Evolutionary conservation across 768 basidiomycete genomes (phyloP), one percentile per base, ranked within the genome.

Genomic region (Trametes gibbosa): DNA sequence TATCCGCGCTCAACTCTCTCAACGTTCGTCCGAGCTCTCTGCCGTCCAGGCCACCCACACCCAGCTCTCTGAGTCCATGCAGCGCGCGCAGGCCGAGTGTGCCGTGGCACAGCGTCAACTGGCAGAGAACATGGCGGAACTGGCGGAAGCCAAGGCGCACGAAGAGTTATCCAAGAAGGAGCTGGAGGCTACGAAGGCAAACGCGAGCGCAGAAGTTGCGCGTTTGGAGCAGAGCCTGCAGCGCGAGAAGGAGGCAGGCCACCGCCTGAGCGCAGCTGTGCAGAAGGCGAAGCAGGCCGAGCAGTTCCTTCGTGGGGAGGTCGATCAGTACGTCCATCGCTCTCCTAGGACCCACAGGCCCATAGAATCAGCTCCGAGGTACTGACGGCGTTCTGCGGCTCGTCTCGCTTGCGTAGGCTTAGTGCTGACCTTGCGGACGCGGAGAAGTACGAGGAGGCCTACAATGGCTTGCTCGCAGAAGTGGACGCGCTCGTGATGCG

Each of bases 371-470:
- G n/a, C n/a, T n/a, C n/a, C 29, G 29, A 32, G 10, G 10, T 32
- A 32, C 29, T 32, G 10, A 32, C 10, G 29, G 29, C 10, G 10
- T n/a, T 5, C 46, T 1, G 25, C 24, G 8, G 8, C 25, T 17
- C 19, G 9, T 34, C 8, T 32, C 17, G 5, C n/a, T 13, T 25
- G 16, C n/a, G 19, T 47, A 83, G 82, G 46, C 61, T 84, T 48
- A 68, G 70, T 27, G 55, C 73, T 5, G 87, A 89, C 34, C 71
- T 93, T 21, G 68, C 77, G 3, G 81, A 87, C 13, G 81, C 81
- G 1, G 84, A 84, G 62, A 77, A 76, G 19, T 93, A 86, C 72
- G 82, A 86, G 70, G 82, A 86, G 49, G 87, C 89, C 13, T 94
- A 93, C 70, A 76, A 80, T 57, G 76, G 77, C 24, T 75, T 94